phyloP scores from a whole-genome alignment of 139 green algal genomes.

The Tetraselmis chui region DNA sequence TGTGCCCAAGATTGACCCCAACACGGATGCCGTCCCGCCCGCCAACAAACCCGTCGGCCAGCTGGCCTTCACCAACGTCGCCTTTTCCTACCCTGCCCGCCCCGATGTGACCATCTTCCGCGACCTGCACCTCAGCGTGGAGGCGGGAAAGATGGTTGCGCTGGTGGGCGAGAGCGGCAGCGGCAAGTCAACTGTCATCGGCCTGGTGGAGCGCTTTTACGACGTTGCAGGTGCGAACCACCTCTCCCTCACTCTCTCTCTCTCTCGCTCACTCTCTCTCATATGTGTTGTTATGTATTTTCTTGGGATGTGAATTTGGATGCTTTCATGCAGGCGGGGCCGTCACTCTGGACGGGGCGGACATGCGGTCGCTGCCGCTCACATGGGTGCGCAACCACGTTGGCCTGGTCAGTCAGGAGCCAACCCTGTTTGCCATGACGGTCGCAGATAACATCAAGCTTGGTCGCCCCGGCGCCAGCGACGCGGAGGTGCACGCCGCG shows the following conservation, averaged over 20 bases:
- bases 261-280: not conserved
- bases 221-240: not conserved
- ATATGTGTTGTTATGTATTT: not conserved
- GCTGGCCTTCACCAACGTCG: conserved; percentile 37
- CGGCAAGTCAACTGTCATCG: conserved; percentile 83
- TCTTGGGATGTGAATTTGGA: conserved; percentile 18
- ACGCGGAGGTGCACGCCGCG: conserved; percentile 49
- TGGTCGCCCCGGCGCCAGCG: conserved; percentile 49
- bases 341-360: conserved; percentile 66
- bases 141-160: conserved; percentile 69
- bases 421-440: conserved; percentile 84
- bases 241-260: not conserved
- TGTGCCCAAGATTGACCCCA: conserved; percentile 48
- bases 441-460: conserved; percentile 84
- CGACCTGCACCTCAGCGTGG: conserved; percentile 48
- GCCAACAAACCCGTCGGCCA: conserved; percentile 1
- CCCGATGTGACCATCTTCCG: conserved; percentile 24
- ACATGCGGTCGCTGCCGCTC: conserved; percentile 69
- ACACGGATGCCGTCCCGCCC: conserved; percentile 19
- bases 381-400: conserved; percentile 41
- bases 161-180: conserved; percentile 75
- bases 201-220: conserved; percentile 32
- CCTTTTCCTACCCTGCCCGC: conserved; percentile 65
- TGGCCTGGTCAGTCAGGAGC: conserved; percentile 72
- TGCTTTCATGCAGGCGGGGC: conserved; percentile 35